Conservation (phyloP, 805 yeast genomes). For the Maudiozyma pseudohumilis region DNA sequence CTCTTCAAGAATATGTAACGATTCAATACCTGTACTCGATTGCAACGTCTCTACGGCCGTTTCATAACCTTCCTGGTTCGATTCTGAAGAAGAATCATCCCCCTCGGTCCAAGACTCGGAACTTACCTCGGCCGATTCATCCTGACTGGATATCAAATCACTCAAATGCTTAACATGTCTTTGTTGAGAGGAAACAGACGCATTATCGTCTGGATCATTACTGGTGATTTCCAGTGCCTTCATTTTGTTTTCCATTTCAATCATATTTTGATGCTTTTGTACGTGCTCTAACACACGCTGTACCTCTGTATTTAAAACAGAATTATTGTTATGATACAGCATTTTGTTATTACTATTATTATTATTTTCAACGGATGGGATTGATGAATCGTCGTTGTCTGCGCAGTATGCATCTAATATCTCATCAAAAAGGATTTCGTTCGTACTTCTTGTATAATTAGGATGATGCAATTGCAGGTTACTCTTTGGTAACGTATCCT, state of each 20-base stretch:
- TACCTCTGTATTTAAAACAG: constrained; percentile 11
- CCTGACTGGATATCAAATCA: constrained; percentile 20
- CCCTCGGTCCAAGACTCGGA: constrained; percentile 19
- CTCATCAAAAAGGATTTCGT: constrained; percentile 22
- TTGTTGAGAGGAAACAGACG: not conserved
- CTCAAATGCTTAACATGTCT: constrained; percentile 1
- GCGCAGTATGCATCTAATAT: constrained; percentile 18
- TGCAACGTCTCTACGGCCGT: constrained; percentile 3
- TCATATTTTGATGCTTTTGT: constrained; percentile 5
- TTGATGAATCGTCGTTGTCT: not conserved
- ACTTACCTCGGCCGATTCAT: constrained; percentile 9
- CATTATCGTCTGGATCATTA: not conserved
- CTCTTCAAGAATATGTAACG: constrained; percentile 3
- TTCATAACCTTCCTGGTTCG: constrained; percentile 2
- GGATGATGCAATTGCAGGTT: not conserved
- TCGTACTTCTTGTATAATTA: constrained; percentile 8
- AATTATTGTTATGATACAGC: constrained; percentile 1
- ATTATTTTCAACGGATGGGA: not conserved
- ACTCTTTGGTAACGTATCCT: not conserved
- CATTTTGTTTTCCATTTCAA: not conserved
- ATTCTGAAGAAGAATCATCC: constrained; percentile 8
- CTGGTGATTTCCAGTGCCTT: not conserved
- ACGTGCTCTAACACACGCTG: constrained; percentile 15
- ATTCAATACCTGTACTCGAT: constrained; percentile 1
- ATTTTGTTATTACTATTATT: not conserved